A percentile compares a stretch with the other conserved stretches of the same genome.
Conservation (phyloP, 2,329 filamentous ascomycete genomes). For the Orbilia ellipsospora region DNA sequence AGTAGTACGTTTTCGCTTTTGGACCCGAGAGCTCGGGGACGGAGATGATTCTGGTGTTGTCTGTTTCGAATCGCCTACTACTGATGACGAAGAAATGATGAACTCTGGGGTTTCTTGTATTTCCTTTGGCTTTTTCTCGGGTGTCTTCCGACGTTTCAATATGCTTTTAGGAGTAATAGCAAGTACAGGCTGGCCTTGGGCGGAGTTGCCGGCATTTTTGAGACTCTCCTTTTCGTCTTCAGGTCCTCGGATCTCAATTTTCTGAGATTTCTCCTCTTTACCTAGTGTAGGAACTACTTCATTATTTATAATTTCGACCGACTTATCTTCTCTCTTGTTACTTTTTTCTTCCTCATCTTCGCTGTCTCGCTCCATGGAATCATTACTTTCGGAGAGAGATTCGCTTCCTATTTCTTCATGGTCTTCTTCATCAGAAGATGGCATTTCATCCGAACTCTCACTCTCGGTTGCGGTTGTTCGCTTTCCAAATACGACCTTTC, state of each 20-base stretch:
- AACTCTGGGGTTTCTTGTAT: slow-evolving; percentile 27
- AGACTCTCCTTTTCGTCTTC: slow-evolving; percentile 13
- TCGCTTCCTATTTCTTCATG: too few relatives aligned
- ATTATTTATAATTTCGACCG: background rate
- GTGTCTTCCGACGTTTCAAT: background rate
- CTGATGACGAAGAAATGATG: slow-evolving; percentile 17
- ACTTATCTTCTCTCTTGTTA: too few relatives aligned
- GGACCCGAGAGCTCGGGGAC: background rate
- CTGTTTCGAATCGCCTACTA: background rate
- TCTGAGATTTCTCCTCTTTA: background rate
- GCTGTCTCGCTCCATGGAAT: too few relatives aligned
- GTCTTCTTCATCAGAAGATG: background rate
- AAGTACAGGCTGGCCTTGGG: too few relatives aligned
- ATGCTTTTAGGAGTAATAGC: too few relatives aligned
- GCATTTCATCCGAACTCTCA: background rate
- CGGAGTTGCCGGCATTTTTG: too few relatives aligned
- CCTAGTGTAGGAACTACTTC: background rate
- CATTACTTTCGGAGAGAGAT: background rate
- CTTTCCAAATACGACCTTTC: too few relatives aligned
- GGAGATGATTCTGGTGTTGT: background rate
- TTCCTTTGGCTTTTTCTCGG: slow-evolving; percentile 6
- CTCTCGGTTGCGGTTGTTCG: too few relatives aligned
- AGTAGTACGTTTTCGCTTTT: slow-evolving; percentile 14
- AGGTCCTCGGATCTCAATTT: background rate
- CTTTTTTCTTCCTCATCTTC: background rate